These are phyloP conservation scores for Trametes hirsuta DNA, from an alignment of 1,284 basidiomycete species.

Conservation along the genomic window DNA sequence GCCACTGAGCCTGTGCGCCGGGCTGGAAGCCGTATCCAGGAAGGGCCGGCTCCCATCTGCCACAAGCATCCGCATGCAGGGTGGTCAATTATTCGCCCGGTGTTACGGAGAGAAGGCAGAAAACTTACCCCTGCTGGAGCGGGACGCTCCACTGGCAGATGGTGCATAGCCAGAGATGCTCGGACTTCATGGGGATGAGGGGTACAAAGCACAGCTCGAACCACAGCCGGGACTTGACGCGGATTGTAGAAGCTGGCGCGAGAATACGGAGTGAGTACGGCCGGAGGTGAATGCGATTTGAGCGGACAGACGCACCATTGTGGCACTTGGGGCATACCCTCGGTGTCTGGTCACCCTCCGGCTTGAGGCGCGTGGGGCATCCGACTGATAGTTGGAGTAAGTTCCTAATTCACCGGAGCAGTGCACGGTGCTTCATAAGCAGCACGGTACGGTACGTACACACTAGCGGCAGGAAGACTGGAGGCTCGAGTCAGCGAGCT, in stretches of 20 bases:
- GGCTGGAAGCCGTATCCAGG: conserved; percentile 32
- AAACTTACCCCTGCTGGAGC: conserved; percentile 47
- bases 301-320: conserved; percentile 41
- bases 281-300: conserved; percentile 1
- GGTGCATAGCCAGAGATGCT: conserved; percentile 53
- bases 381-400: conserved; percentile 44
- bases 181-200: conserved; percentile 48
- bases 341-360: conserved; percentile 44
- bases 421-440: not conserved
- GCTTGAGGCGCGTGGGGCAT: conserved; percentile 48
- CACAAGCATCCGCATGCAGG: conserved; percentile 1
- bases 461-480: conserved; percentile 53
- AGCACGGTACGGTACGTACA: conserved; percentile 37
- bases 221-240: conserved; percentile 53
- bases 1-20: conserved; percentile 23
- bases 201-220: conserved; percentile 57
- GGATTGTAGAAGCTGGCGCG: conserved; percentile 43
- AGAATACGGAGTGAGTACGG: conserved; percentile 2
- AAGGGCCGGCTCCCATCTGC: conserved; percentile 50
- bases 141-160: conserved; percentile 54
- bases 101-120: conserved; percentile 6
- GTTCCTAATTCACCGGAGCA: not conserved
- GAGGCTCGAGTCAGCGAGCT: conserved; percentile 3
- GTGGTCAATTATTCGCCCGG: conserved; percentile 13
- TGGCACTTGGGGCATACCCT: conserved; percentile 54